Base-by-base conservation (phyloP, 2,329 filamentous ascomycete genomes). In the Sordariomycetes sp. region DNA sequence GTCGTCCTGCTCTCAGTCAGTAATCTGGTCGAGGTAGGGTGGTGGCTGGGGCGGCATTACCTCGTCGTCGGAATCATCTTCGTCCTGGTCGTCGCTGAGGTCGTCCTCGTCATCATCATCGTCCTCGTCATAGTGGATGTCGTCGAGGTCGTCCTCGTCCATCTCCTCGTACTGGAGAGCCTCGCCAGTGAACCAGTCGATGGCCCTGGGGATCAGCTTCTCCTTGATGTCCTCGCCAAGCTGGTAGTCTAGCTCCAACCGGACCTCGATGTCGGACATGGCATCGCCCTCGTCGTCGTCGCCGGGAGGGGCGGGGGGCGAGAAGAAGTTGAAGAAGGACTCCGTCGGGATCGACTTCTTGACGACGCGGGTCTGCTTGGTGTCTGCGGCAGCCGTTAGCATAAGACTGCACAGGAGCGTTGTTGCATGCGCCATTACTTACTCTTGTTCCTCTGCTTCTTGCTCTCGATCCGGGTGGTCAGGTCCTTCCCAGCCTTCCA, bases 361-460 rank as follows among this genome's bases (percentile, higher is more conserved):
- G 64, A 99, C 91, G 64, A 99, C 89, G 64, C 94, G 90, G 61
- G 94, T 99, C 74, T 99, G 94, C 80, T 99, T 99, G 64, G 94
- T 99, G 79, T 94, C 94, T 97, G 66, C n/a, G 8, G 12, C 22
- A 20, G n/a, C 6, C 6, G n/a, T 50, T 50, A 50, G 45, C 20
- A 50, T 13, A 20, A 20, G 10, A 22, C 10, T 4, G 10, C 45
- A 50, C 34, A 10, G 12, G 13, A 13, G 8, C 3, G 3, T 36
- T 4, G 6, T 65, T 20, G 59, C 62, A 24, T 22, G 6, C 3
- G 22, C n/a, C 32, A 35, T 24, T 15, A 60, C 78, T 76, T 79
- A 99, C 94, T 97, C 84, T 97, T 99, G 78, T 99, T 99, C 62
- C 94, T 84, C 78, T 99, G 94, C 81, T 99, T 99, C 84, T 99